Evolutionary conservation across 2,329 filamentous ascomycete species (phyloP), one percentile per base, ranked within the genome.

Genomic region (Lachnellula arida): DNA sequence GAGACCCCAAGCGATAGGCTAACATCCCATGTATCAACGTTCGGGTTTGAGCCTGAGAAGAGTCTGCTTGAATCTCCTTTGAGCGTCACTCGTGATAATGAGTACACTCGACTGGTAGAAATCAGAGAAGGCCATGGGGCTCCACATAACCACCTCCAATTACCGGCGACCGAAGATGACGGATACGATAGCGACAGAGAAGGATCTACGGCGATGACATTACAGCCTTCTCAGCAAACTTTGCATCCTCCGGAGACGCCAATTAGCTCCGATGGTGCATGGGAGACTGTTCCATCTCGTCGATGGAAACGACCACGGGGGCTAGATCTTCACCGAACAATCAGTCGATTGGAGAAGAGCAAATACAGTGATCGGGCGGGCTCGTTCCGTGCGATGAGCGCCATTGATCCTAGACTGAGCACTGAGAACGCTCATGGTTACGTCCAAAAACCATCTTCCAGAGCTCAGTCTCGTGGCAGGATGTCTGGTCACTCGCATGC

Each of bases 341-440:
- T 77, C 37, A 73, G 68, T 57, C 70, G 68, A 52, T 67, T 72
- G 34, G 68, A 74, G 49, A 66, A 65, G 19, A 68, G 71, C 44
- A 72, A 75, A 15, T 77, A 79, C 49, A 73, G 69, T 48, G 75
- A 78, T 54, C 71, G 68, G 12, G 73, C 72, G 11, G 76, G 77
- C 4, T 69, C 77, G 3, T 79, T 74, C 73, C 71, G 78, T 57
- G 72, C 75, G 5, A 62, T 71, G 2, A 61, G 66, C 73, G 58
- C 61, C 8, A 55, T 61, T 22, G 63, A 67, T 51, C 66, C 62
- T 46, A 53, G 63, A 53, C 19, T 67, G 57, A 67, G 54, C 32
- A 57, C 57, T 25, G 65, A 67, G 28, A 59, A 47, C 5, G 68
- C 62, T n/a, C 48, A 63, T 39, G 68, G 67, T 1, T 61, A 61